Percentiles rank a stretch among this genome's conserved stretches.
These are phyloP conservation scores for Saposhnikovia divaricata DNA, from an alignment of 129 eudicot genomes.

Conservation along the genomic window DNA sequence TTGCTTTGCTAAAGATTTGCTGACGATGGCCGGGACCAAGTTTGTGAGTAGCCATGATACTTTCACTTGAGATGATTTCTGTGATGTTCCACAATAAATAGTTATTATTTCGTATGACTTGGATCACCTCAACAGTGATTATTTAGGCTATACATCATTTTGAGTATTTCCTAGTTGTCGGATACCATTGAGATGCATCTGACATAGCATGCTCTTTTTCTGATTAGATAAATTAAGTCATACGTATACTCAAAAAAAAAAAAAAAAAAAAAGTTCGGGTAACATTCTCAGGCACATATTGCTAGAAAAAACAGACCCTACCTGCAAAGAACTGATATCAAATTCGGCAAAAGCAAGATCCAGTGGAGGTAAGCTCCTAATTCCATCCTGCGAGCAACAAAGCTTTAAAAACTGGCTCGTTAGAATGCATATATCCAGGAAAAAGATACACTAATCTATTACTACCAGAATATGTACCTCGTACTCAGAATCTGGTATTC, in stretches of 20 bases:
- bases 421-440: background rate
- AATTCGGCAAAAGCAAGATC: constrained; percentile 51
- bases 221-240: background rate
- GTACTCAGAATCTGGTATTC: constrained; percentile 53
- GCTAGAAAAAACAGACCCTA: constrained; percentile 14
- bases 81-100: background rate
- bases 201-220: background rate
- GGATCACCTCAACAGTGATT: background rate
- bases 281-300: background rate
- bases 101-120: background rate
- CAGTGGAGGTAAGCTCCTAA: constrained; percentile 46
- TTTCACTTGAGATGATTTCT: background rate
- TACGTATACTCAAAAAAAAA: background rate
- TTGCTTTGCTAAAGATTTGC: background rate
- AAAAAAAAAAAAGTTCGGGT: background rate
- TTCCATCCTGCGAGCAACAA: constrained; percentile 42
- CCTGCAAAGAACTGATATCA: constrained; percentile 83
- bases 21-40: background rate
- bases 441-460: background rate
- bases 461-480: constrained; percentile 36
- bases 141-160: background rate
- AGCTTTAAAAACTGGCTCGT: constrained; percentile 6
- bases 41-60: background rate
- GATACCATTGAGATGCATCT: background rate
- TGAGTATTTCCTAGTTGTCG: background rate